Base-by-base conservation (phyloP, 1,284 basidiomycete species). In the Ceraceosorus bombacis region DNA sequence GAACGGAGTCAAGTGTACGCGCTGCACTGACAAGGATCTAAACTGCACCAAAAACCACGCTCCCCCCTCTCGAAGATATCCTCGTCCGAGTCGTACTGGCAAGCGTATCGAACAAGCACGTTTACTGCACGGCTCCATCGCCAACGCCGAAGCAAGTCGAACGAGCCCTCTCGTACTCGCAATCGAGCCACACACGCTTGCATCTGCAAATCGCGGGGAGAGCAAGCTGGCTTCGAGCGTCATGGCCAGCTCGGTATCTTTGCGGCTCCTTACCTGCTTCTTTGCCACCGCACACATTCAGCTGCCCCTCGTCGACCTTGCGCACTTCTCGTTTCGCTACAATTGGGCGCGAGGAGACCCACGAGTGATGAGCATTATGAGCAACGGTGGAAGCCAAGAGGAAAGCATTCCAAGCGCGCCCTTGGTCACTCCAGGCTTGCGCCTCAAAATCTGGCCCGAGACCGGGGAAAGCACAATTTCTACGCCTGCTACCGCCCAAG, bases 31-130 rank as follows among this genome's bases (percentile, higher is more conserved):
- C 36, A 68, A 68, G 46, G 67, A 63, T 13, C 60, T 70, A 39
- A 62, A 60, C 9, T 76, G 73, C 55, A 68, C 65, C 53, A 72
- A 74, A 59, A 73, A 65, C 39, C 58, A 66, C 54, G 62, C 65
- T 1, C 65, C 72, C 5, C 67, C 72, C 13, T 69, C 71, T 4
- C 67, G 70, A 10, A 58, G 68, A 15, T 70, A 69, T 49, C 72
- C 72, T 0, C 65, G 74, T 27, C 74, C 74, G 5, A 69, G 70
- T 50, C 66, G 74, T 5, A 72, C 72, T 1, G 74, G 74, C 5
- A 74, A 72, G 58, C 65, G 74, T 9, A 76, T 76, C 55, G 74
- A 76, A 59, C 68, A 75, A 49, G 73, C 73, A 1, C 66, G 61
- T 36, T 38, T 65, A 58, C 60, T 76, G 13, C 74, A 76, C 52